Percentiles rank a stretch among this genome's conserved stretches.
These are phyloP conservation scores for Pythium dissimile DNA, from an alignment of 352 stramenopile species.

Conservation along the genomic window DNA sequence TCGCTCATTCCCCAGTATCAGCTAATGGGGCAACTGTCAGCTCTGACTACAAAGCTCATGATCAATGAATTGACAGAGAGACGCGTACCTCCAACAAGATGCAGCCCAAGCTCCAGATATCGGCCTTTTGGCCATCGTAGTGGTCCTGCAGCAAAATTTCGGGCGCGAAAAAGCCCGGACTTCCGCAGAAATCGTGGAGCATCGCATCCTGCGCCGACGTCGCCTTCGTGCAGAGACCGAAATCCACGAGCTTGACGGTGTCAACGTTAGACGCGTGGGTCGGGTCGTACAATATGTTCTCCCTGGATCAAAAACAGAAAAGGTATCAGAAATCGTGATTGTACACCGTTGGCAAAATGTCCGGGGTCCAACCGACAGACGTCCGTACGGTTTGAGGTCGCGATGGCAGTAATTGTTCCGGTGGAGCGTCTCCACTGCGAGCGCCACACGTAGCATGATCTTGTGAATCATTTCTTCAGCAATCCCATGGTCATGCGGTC, in stretches of 20 bases:
- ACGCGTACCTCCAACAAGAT: conserved; percentile 69
- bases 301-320: conserved; percentile 21
- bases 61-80: not conserved
- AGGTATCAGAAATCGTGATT: not conserved
- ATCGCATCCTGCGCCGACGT: conserved; percentile 27
- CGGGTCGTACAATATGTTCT: conserved; percentile 68
- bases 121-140: conserved; percentile 74
- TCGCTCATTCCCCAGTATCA: conserved; percentile 66
- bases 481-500: conserved; percentile 38
- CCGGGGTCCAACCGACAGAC: not conserved
- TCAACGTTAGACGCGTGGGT: conserved; percentile 18
- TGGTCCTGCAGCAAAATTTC: conserved; percentile 63
- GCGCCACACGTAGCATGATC: conserved; percentile 41
- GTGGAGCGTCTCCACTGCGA: conserved; percentile 58
- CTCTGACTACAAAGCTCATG: not conserved
- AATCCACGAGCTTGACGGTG: conserved; percentile 76
- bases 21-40: conserved; percentile 24
- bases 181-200: conserved; percentile 77
- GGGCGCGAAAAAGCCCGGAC: conserved; percentile 81
- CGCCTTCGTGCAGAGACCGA: conserved; percentile 67
- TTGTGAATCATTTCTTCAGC: conserved; percentile 37
- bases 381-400: conserved; percentile 67
- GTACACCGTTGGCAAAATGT: not conserved
- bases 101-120: conserved; percentile 85
- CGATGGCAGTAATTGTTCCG: conserved; percentile 70